phyloP scores from a whole-genome alignment of 208 protist genomes.

The Trypanosoma scelopori region DNA sequence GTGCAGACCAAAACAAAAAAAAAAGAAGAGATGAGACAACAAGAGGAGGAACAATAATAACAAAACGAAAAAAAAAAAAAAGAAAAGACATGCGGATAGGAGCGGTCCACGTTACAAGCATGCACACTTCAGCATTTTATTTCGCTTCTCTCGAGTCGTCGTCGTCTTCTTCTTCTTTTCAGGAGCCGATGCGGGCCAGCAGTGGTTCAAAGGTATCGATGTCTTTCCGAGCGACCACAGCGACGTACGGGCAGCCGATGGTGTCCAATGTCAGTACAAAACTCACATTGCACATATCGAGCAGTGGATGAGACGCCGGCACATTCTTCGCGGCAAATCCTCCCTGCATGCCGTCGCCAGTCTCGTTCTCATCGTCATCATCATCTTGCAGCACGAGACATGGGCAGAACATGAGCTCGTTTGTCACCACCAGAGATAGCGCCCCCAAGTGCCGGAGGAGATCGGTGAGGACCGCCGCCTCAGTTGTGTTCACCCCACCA shows the following conservation, averaged over 20 bases:
- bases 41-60: background rate
- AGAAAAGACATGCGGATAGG: background rate
- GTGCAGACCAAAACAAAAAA: constrained; percentile 15
- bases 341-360: background rate
- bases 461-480: constrained; percentile 12
- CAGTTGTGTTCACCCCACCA: background rate
- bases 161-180: background rate
- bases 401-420: constrained; percentile 90
- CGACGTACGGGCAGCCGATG: constrained; percentile 73
- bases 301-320: constrained; percentile 24
- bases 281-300: constrained; percentile 62
- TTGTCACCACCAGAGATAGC: constrained; percentile 76
- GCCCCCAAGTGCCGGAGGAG: constrained; percentile 45
- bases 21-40: constrained; percentile 5
- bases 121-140: background rate
- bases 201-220: constrained; percentile 81
- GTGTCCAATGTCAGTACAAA: constrained; percentile 69
- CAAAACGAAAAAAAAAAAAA: constrained; percentile 7
- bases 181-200: constrained; percentile 60
- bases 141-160: background rate
- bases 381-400: constrained; percentile 34
- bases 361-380: constrained; percentile 20
- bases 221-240: constrained; percentile 52
- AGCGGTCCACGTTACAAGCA: background rate
- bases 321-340: background rate